Evolutionary conservation across 768 basidiomycete genomes (phyloP).

Genomic region (Agrocybe pediades): DNA sequence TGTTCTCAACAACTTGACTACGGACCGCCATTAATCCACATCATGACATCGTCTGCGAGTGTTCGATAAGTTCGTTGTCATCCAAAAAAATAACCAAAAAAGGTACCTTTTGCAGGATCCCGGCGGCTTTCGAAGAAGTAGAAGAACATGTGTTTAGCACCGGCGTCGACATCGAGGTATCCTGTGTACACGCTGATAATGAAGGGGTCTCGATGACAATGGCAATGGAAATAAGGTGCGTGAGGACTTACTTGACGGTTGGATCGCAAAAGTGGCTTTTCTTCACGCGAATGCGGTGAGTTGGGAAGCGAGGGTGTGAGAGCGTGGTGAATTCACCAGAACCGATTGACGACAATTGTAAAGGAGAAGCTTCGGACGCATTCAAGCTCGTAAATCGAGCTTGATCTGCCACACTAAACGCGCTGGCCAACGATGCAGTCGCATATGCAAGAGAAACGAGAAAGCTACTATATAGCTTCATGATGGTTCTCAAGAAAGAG

Average conservation of each 20-base stretch:
- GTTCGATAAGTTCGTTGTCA: constrained; percentile 9
- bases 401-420: constrained; percentile 7
- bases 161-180: constrained; percentile 44
- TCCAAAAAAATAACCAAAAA: constrained; percentile 27
- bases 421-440: constrained; percentile 8
- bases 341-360: constrained; percentile 29
- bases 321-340: constrained; percentile 35
- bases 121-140: constrained; percentile 76
- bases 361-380: constrained; percentile 8
- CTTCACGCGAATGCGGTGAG: constrained; percentile 58
- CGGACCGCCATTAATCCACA: constrained; percentile 69
- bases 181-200: constrained; percentile 37
- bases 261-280: constrained; percentile 64
- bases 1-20: constrained; percentile 7
- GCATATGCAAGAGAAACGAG: constrained; percentile 1
- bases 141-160: constrained; percentile 68
- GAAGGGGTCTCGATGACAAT: constrained; percentile 15
- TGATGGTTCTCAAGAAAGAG: not conserved
- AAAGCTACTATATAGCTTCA: not conserved
- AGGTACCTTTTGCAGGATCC: constrained; percentile 51
- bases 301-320: constrained; percentile 52
- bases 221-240: constrained; percentile 11
- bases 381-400: constrained; percentile 5
- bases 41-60: constrained; percentile 58
- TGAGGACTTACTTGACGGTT: constrained; percentile 53